A percentile compares a stretch with the other conserved stretches of the same genome.
These are phyloP conservation scores for Tetrahymena elliotti DNA, from an alignment of 73 alveolate genomes.

Conservation along the genomic window DNA sequence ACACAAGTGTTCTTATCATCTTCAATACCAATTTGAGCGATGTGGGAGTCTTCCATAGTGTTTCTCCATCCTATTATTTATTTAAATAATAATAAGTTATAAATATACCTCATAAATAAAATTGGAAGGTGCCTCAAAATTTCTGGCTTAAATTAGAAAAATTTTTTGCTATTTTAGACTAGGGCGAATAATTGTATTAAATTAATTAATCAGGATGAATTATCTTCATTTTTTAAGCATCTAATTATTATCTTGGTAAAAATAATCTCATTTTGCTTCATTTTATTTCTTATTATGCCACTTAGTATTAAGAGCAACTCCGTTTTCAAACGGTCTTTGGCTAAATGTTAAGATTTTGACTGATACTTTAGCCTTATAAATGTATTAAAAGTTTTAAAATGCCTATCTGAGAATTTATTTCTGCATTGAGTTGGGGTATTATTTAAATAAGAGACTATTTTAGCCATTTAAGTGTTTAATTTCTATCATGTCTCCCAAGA, in stretches of 20 bases:
- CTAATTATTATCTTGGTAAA: background rate
- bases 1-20: slow-evolving; percentile 24
- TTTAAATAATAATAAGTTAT: background rate
- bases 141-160: background rate
- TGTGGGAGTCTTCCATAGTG: slow-evolving; percentile 65
- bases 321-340: background rate
- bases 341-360: background rate
- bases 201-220: too few species aligned
- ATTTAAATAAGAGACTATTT: background rate
- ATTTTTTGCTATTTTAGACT: too few species aligned
- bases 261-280: background rate
- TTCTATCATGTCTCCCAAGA: background rate
- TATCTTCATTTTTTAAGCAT: too few species aligned
- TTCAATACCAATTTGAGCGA: slow-evolving; percentile 7
- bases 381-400: background rate
- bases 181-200: too few species aligned
- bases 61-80: slow-evolving; percentile 50
- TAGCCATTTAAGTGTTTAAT: background rate
- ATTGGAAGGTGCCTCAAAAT: background rate
- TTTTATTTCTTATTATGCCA: background rate
- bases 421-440: background rate
- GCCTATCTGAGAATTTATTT: background rate
- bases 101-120: too few species aligned
- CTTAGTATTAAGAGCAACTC: background rate
- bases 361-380: background rate